Evolutionary conservation across 306 rosid genomes (phyloP).

Genomic region (Trichosanthes truncata): DNA sequence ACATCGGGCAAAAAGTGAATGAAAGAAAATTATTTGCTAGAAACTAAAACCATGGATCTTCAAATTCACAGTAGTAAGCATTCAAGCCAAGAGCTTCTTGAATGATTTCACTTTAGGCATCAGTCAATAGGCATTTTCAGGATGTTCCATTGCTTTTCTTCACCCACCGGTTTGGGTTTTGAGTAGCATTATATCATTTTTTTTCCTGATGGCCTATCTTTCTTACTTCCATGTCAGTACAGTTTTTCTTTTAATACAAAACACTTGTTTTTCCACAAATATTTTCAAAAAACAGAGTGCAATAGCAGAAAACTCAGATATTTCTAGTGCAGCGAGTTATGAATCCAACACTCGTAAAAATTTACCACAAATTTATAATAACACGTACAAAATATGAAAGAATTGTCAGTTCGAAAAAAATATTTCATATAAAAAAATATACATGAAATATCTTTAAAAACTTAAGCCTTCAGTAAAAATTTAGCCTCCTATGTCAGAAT

Average conservation of each 20-base stretch:
- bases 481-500: neutral
- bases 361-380: neutral
- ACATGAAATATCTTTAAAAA: neutral
- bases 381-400: neutral
- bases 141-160: neutral
- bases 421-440: neutral
- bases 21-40: neutral
- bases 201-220: neutral
- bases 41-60: neutral
- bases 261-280: neutral
- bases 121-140: neutral
- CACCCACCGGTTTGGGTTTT: neutral
- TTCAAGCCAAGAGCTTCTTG: neutral
- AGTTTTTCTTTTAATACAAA: neutral
- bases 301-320: neutral
- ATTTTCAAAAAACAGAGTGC: neutral
- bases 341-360: neutral
- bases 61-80: neutral
- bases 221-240: neutral
- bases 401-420: neutral
- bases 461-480: neutral
- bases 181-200: neutral
- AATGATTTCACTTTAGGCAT: neutral
- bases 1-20: slow-evolving; percentile 10
- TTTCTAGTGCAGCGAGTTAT: neutral